Evolutionary conservation across 495 filamentous ascomycete genomes (phyloP).

Genomic region (Talaromyces nanjingensis): DNA sequence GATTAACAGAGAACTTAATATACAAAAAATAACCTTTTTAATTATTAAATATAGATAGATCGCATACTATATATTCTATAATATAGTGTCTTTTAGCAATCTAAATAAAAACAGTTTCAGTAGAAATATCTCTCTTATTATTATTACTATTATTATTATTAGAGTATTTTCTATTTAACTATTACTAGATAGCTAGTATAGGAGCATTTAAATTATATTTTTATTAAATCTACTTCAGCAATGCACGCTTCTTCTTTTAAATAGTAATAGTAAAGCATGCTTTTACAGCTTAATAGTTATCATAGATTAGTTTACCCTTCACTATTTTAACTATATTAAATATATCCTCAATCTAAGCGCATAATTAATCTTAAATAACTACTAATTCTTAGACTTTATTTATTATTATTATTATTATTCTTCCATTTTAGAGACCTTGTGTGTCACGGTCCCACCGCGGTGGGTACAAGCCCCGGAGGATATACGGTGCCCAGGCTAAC

Average conservation of each 20-base stretch:
- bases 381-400: too few relatives aligned
- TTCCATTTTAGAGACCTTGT: too few relatives aligned
- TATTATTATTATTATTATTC: too few relatives aligned
- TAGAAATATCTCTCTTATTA: not conserved
- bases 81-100: not conserved
- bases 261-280: constrained; percentile 4
- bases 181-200: not conserved
- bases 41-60: not conserved
- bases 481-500: too few relatives aligned
- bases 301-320: constrained; percentile 9
- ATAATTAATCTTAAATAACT: constrained; percentile 1
- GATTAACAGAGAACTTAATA: not conserved
- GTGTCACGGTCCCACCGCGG: too few relatives aligned
- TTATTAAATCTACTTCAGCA: constrained; percentile 7
- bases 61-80: not conserved
- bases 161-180: not conserved
- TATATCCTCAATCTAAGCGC: constrained; percentile 2
- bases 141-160: not conserved
- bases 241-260: constrained; percentile 1
- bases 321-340: constrained; percentile 10
- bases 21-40: not conserved
- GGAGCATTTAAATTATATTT: constrained; percentile 10
- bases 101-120: not conserved
- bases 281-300: constrained; percentile 9
- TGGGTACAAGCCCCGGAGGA: too few relatives aligned